Conservation (phyloP, 179 eudicot species). For the Vitellaria paradoxa region DNA sequence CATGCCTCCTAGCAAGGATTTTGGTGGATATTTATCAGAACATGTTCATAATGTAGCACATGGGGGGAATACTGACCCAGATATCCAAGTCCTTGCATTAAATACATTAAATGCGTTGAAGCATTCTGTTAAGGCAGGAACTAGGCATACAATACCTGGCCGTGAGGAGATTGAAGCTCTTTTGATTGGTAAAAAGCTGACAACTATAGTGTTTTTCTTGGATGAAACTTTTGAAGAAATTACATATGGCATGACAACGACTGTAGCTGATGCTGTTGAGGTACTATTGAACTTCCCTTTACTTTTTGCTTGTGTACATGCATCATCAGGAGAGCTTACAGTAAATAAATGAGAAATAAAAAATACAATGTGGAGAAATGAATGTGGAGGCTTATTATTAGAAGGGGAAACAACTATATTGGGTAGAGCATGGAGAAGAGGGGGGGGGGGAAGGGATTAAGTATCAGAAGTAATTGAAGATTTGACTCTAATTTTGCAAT, state of each 20-base stretch:
- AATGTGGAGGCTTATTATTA: background rate
- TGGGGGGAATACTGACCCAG: constrained; percentile 57
- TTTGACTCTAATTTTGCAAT: too few relatives aligned
- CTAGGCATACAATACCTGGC: constrained; percentile 84
- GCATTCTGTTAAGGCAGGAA: constrained; percentile 91
- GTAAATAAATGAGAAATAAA: background rate
- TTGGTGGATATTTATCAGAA: constrained; percentile 90
- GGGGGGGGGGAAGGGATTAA: too few relatives aligned
- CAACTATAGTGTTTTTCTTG: constrained; percentile 94
- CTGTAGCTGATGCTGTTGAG: constrained; percentile 98
- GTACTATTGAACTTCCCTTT: constrained; percentile 30
- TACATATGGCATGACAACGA: constrained; percentile 92
- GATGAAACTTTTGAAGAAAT: constrained; percentile 99
- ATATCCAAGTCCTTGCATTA: constrained; percentile 75
- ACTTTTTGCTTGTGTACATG: constrained; percentile 1
- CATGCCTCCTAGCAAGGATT: constrained; percentile 99
- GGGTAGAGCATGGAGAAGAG: too few relatives aligned
- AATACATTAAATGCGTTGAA: constrained; percentile 84
- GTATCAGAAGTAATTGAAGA: too few relatives aligned
- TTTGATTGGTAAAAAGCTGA: constrained; percentile 79
- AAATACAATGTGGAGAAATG: constrained; percentile 1
- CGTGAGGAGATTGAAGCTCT: constrained; percentile 97
- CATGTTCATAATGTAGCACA: constrained; percentile 87
- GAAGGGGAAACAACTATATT: too few relatives aligned
- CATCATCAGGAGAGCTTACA: background rate